Base-by-base conservation (phyloP, 1,284 basidiomycete species). In the Golubevia pallescens region DNA sequence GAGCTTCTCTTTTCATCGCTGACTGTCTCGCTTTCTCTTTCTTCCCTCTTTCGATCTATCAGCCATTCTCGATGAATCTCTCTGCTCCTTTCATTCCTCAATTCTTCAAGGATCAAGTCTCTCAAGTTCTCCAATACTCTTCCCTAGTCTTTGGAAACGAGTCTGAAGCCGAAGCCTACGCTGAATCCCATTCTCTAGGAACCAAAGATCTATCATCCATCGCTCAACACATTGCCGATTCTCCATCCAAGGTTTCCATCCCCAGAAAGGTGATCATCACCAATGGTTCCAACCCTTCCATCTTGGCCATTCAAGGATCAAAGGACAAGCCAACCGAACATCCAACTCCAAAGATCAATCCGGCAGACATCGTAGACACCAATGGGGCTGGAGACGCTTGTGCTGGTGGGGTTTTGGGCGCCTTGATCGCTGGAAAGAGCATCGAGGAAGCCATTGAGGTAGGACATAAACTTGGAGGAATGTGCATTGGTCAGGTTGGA, bases 331-430 rank as follows among this genome's bases (percentile, higher is more conserved):
- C 77, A 60, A 66, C 86, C 8, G 68, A 75, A 67, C 87, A 87
- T 86, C 75, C 61, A 85, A 88, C 87, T 82, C 87, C 81, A 86
- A 88, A 88, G 86, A 75, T 86, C 56, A 66, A 74, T 65, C 69
- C 80, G 3, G 65, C 71, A 56, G 71, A 84, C 62, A 85, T 99
- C 78, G 91, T 97, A 67, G 97, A 99, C 87, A 99, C 97, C 65
- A 99, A 99, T 87, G 97, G 94, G 62, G 97, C 97, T n/a, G 97
- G 97, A 61, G 97, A 99, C 86, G 95, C 94, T 61, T 99, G 99
- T 78, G 94, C 95, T n/a, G 97, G 97, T 70, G 97, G 94, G 58
- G 95, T 98, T 88, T 86, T 98, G 60, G 97, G 93, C 60, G 95
- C 92, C 0, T 89, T 91, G 61, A 91, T 94, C 60, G 86, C 90